Percentiles rank a stretch among this genome's conserved stretches.
Conservation (phyloP, 2,329 filamentous ascomycete species). For the Aspergillus candidus region DNA sequence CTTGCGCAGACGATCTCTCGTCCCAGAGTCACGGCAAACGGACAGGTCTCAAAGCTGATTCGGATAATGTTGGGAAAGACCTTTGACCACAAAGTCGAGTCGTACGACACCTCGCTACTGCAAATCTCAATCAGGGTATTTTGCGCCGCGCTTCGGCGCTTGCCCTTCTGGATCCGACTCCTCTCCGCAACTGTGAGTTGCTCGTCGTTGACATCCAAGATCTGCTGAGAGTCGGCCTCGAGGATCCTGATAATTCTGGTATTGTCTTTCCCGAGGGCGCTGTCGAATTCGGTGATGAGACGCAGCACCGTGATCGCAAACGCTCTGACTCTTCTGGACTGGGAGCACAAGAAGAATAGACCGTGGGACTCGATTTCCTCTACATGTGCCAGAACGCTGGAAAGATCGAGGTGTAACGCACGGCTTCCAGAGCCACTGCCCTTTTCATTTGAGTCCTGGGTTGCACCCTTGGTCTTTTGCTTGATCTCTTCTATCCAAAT, state of each 20-base stretch:
- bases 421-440: slow-evolving; percentile 57
- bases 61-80: slow-evolving; percentile 93
- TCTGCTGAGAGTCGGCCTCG: slow-evolving; percentile 78
- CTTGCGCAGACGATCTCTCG: slow-evolving; percentile 89
- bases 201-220: slow-evolving; percentile 89
- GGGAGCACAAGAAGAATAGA: slow-evolving; percentile 93
- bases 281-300: slow-evolving; percentile 89
- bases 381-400: slow-evolving; percentile 84
- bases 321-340: slow-evolving; percentile 79
- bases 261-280: slow-evolving; percentile 72
- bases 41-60: slow-evolving; percentile 83
- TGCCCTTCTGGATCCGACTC: slow-evolving; percentile 82
- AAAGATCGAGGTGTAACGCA: slow-evolving; percentile 73
- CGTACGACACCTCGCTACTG: slow-evolving; percentile 90
- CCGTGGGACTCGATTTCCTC: slow-evolving; percentile 97
- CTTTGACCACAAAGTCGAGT: slow-evolving; percentile 94
- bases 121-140: slow-evolving; percentile 89
- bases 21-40: slow-evolving; percentile 83
- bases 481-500: slow-evolving; percentile 98
- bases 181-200: slow-evolving; percentile 79
- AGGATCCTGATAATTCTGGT: slow-evolving; percentile 85
- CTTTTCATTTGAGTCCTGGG: slow-evolving; percentile 59
- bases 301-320: slow-evolving; percentile 90
- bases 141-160: slow-evolving; percentile 75
- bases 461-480: slow-evolving; percentile 70